These are phyloP conservation scores for Candida verbasci DNA, from an alignment of 805 yeast genomes.

Conservation along the genomic window DNA sequence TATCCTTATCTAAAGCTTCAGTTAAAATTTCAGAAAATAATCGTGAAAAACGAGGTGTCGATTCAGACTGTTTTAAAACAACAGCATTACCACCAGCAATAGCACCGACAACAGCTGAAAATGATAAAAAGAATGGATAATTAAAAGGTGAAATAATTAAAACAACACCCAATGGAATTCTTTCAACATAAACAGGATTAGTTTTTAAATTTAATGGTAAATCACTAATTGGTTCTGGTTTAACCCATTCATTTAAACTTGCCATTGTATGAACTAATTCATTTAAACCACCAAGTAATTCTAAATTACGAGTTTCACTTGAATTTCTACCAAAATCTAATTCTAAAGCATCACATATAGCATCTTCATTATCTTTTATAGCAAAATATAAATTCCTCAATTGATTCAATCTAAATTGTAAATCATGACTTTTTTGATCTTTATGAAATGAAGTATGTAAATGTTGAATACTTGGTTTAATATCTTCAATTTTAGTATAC, in stretches of 20 bases:
- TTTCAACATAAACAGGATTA: slow-evolving; percentile 28
- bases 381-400: slow-evolving; percentile 65
- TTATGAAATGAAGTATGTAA: slow-evolving; percentile 42
- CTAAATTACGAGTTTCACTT: slow-evolving; percentile 59
- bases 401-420: slow-evolving; percentile 55
- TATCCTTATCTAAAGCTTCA: slow-evolving; percentile 48
- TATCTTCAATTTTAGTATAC: slow-evolving; percentile 44
- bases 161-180: slow-evolving; percentile 56
- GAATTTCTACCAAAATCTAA: slow-evolving; percentile 65
- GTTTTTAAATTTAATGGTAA: slow-evolving; percentile 31
- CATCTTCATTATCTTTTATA: slow-evolving; percentile 53
- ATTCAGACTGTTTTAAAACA: slow-evolving; percentile 71
- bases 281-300: slow-evolving; percentile 43
- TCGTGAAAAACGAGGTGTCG: slow-evolving; percentile 55
- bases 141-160: slow-evolving; percentile 77
- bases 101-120: slow-evolving; percentile 72
- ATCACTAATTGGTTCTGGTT: slow-evolving; percentile 40
- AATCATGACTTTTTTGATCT: slow-evolving; percentile 42
- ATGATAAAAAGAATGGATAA: slow-evolving; percentile 62
- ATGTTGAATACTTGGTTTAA: slow-evolving; percentile 41
- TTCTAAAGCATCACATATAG: slow-evolving; percentile 51
- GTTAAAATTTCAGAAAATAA: slow-evolving; percentile 52
- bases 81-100: slow-evolving; percentile 83
- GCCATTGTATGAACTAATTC: slow-evolving; percentile 60
- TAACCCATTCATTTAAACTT: slow-evolving; percentile 56